Evolutionary conservation across 148 eudicot genomes (phyloP), one percentile per base, ranked within the genome.

Genomic region (Cornus florida): DNA sequence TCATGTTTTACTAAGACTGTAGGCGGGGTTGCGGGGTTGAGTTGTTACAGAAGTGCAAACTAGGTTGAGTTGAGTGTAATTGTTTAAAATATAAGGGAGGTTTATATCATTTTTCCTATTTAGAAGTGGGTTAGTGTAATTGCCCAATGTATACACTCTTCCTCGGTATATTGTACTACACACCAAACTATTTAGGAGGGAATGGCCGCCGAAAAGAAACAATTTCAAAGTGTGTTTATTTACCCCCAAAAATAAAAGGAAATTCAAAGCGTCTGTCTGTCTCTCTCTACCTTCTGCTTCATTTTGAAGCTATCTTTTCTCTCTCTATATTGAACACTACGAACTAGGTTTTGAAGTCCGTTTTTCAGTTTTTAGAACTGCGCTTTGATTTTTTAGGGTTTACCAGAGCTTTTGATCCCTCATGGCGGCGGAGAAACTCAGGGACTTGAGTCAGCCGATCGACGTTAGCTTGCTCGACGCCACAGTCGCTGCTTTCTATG

Each of bases 401-500:
- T 80, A 65, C 38, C 70, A 8, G 39, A 35, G 38, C 5, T 22
- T 67, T 75, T 59, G 85, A 69, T 71, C 71, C 78, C 11, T 66
- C 75, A 95, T 95, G 97, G 97, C 98, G 79, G 97, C 98, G 53
- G 97, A 95, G 75, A 95, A 89, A 85, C 92, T 95, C 43, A 81
- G 93, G 74, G 99, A 95, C 84, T 93, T 95, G 84, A 92, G 93
- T 81, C 94, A 91, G 87, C 99, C 99, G 57, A 90, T 95, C 75
- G 99, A 95, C 67, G 99, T 95, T 31, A 56, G 89, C 76, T 77
- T 92, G 11, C 94, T 95, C 31, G 99, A 95, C 77, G 99, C 99
- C 56, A 95, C 98, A 14, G 97, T 95, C 67, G 84, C 92, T 35
- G 97, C 97, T 56, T 95, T 95, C 82, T 95, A 95, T 74, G 99